Evolutionary conservation across 306 rosid genomes (phyloP).

Genomic region (Cicer cuneatum): DNA sequence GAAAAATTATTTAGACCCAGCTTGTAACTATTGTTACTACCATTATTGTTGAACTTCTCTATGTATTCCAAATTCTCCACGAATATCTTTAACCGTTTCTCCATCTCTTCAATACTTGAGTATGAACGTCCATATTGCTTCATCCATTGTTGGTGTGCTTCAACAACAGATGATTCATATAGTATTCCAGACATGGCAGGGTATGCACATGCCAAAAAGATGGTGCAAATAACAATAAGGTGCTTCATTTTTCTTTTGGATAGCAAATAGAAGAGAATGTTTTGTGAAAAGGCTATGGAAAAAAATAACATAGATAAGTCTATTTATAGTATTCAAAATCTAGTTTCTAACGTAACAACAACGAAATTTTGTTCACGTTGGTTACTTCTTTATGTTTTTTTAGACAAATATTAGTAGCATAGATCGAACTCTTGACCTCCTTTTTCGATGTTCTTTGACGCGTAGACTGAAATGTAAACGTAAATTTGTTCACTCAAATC

Average conservation of each 20-base stretch:
- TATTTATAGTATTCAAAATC: constrained; percentile 6
- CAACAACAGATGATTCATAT: constrained; percentile 37
- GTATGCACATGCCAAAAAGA: constrained; percentile 36
- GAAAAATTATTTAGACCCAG: constrained; percentile 49
- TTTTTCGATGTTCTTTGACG: no score
- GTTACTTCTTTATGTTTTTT: no score
- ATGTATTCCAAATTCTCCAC: constrained; percentile 44
- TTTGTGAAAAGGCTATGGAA: neutral
- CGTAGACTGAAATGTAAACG: no score
- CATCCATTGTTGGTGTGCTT: constrained; percentile 48
- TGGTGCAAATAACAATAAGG: neutral
- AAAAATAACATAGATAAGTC: neutral
- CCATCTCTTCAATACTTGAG: constrained; percentile 36
- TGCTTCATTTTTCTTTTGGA: neutral
- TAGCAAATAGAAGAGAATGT: neutral
- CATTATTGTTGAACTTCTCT: constrained; percentile 51
- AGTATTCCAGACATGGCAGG: constrained; percentile 40
- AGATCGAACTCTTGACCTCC: no score
- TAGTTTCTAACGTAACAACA: neutral
- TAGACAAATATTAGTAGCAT: no score
- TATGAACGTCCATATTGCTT: constrained; percentile 11
- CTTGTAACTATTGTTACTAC: constrained; percentile 46
- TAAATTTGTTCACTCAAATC: accelerated
- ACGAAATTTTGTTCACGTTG: no score
- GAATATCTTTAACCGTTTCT: constrained; percentile 46